Percentiles rank a stretch among this genome's conserved stretches.
These are phyloP conservation scores for Alternaria arbusti DNA, from an alignment of 2,329 filamentous ascomycete genomes.

Conservation along the genomic window DNA sequence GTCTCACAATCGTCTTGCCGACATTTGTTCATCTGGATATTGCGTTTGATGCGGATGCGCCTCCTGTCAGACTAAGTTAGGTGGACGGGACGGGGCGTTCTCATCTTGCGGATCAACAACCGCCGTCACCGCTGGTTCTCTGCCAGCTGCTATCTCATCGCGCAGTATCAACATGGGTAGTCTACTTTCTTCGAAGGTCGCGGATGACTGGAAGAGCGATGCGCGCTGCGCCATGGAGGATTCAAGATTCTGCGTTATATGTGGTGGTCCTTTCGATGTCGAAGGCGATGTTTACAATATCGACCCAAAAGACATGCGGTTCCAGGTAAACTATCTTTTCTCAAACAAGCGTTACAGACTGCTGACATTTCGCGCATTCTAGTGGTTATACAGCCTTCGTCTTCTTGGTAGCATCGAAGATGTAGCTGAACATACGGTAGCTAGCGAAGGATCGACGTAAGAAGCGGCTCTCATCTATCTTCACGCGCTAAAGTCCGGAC, in stretches of 20 bases:
- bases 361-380: neutral
- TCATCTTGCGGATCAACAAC: neutral
- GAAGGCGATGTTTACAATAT: constrained; percentile 29
- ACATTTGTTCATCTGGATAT: neutral
- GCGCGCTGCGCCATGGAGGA: constrained; percentile 29
- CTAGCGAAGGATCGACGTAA: constrained; percentile 10
- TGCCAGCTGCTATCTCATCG: neutral
- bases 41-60: neutral
- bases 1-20: neutral
- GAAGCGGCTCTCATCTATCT: neutral
- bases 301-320: constrained; percentile 22
- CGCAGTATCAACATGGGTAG: constrained; percentile 18
- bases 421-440: constrained; percentile 16
- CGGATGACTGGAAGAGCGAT: constrained; percentile 22
- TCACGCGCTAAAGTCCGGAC: neutral
- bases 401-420: constrained; percentile 23
- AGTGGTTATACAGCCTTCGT: constrained; percentile 36
- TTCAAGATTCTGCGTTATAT: constrained; percentile 33
- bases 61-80: neutral
- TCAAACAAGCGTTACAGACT: neutral
- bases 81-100: neutral
- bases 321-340: constrained; percentile 17
- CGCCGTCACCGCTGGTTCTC: neutral
- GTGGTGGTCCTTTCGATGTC: constrained; percentile 35
- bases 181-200: constrained; percentile 14